Base-by-base conservation (phyloP, 2,329 filamentous ascomycete species). In the Chaetomium globosum region DNA sequence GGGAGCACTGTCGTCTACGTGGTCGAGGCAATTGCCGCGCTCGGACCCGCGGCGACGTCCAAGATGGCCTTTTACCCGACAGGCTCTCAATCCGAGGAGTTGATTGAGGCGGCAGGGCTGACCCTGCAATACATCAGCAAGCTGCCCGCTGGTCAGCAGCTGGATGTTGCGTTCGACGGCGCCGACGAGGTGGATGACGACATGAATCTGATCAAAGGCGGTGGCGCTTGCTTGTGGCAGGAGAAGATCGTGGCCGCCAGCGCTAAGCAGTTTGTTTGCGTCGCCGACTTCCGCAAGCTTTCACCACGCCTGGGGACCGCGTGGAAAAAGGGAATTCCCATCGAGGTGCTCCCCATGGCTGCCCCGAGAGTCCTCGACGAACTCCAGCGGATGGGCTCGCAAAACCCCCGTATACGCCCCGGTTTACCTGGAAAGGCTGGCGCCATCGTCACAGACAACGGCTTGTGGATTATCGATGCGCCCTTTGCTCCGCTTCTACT, bases 171-270 rank as follows among this genome's bases (percentile, higher is more conserved):
- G 58, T 99, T 99, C 75, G 95, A 99, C 75, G 95, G 95, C 61
- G 95, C 95, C 4, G 95, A 99, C 76, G 95, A 99, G 81, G 93
- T 99, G 36, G 95, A 99, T 75, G 88, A 92, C 55, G 91, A 96
- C 60, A 80, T 99, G 66, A 99, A 98, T 79, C 92, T 94, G 75
- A 98, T 99, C 81, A 98, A 98, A 81, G 95, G 95, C 62, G 95
- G 95, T 58, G 95, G 95, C 65, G 95, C 93, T n/a, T 99, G 95
- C 78, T 80, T 98, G 64, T 96, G 97, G 81, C 95, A 98, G 78
- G 95, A 99, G 80, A 99, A 99, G 82, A 83, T 99, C 43, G 93
- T 99, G 4, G 93, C 93, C 5, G 87, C 92, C 66, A 86, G 90
- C 58, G 89, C 92, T 3, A 90, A 87, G 78, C 91, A 91, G 75